A percentile compares a stretch with the other conserved stretches of the same genome.
Evolutionary conservation across 495 filamentous ascomycete genomes (phyloP).

Genomic region (Jackrogersella multiformis): DNA sequence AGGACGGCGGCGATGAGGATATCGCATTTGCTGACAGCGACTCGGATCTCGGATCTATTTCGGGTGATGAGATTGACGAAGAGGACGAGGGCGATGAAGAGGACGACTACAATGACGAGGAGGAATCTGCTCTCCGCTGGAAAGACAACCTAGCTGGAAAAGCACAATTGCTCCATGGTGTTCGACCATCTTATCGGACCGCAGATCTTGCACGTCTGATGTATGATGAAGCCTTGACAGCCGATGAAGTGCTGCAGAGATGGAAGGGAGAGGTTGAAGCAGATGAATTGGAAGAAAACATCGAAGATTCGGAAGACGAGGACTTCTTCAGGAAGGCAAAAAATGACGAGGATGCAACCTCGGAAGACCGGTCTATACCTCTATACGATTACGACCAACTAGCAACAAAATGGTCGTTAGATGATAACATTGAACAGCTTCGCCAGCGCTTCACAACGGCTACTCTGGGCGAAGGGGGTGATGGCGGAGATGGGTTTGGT

Average conservation of each 20-base stretch:
- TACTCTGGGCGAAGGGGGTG: conserved; percentile 64
- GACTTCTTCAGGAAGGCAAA: conserved; percentile 83
- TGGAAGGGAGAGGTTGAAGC: conserved; percentile 83
- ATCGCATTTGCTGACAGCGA: conserved; percentile 95
- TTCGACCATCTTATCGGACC: conserved; percentile 73
- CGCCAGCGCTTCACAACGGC: conserved; percentile 76
- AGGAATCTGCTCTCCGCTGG: conserved; percentile 76
- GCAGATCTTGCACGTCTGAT: conserved; percentile 83
- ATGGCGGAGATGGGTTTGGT: conserved; percentile 54
- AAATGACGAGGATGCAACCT: conserved; percentile 65
- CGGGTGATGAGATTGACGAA: conserved; percentile 71
- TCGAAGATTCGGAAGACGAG: conserved; percentile 75
- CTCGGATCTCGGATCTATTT: conserved; percentile 91
- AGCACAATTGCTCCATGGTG: conserved; percentile 74
- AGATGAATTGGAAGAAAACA: conserved; percentile 58
- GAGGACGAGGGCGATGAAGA: conserved; percentile 64
- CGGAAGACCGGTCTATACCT: conserved; percentile 81
- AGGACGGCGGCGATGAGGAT: conserved; percentile 61
- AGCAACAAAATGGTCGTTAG: conserved; percentile 83
- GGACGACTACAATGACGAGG: conserved; percentile 65
- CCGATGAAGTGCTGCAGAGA: conserved; percentile 74
- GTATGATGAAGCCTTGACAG: conserved; percentile 83
- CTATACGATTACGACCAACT: conserved; percentile 81
- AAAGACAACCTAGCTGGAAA: conserved; percentile 85
- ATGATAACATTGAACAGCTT: conserved; percentile 78